Conservation (phyloP, 495 filamentous ascomycete genomes). For the Parachaetomium inaequale region DNA sequence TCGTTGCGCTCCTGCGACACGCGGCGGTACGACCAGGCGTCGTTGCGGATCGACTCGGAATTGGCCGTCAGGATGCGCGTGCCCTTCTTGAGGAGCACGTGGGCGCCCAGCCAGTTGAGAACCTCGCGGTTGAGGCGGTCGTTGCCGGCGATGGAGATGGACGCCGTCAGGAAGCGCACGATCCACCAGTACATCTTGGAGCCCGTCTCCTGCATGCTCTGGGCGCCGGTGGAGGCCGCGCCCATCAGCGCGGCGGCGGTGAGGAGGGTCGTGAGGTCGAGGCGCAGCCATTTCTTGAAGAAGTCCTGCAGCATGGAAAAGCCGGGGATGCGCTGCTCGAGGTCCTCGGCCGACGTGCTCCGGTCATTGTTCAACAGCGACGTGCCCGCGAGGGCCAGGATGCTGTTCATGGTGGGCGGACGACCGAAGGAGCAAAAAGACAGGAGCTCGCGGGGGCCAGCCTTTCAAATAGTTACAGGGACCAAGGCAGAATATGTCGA, state of each 20-base stretch:
- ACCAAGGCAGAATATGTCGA: not conserved
- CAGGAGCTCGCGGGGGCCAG: not conserved
- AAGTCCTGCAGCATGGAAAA: constrained; percentile 27
- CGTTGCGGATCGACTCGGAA: constrained; percentile 35
- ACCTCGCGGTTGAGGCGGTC: constrained; percentile 45
- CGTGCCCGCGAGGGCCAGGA: constrained; percentile 30
- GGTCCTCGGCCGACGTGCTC: constrained; percentile 16
- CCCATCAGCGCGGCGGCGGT: constrained; percentile 34
- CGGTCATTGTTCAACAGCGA: constrained; percentile 20
- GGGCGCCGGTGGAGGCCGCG: constrained; percentile 27
- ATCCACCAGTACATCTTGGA: constrained; percentile 41
- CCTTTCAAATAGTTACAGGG: not conserved
- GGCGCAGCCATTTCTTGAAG: constrained; percentile 31
- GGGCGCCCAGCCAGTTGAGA: constrained; percentile 42
- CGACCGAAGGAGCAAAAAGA: not conserved
- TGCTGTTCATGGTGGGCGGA: constrained; percentile 21
- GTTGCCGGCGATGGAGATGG: constrained; percentile 39
- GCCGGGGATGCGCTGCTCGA: constrained; percentile 29
- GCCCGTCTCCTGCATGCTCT: constrained; percentile 22
- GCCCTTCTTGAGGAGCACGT: constrained; percentile 35
- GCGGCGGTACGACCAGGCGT: constrained; percentile 27
- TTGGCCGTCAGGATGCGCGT: constrained; percentile 42
- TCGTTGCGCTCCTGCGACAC: constrained; percentile 37
- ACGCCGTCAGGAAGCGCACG: constrained; percentile 40
- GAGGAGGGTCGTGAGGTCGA: constrained; percentile 34